phyloP scores from a whole-genome alignment of 495 filamentous ascomycete species.

The Aspergillus sclerotiicarbonarius region DNA sequence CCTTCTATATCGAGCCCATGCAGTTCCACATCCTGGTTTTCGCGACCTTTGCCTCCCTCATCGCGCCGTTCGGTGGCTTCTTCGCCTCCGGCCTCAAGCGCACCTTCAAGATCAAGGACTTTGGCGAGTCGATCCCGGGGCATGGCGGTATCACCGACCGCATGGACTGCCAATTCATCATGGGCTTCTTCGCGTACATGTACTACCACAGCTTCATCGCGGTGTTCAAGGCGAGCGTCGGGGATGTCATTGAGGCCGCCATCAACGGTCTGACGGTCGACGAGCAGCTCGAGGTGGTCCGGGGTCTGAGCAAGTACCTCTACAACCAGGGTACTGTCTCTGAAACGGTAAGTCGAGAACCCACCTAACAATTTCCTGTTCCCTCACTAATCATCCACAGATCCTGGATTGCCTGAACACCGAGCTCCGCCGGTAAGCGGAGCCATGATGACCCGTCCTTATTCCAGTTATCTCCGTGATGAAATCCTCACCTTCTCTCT shows the following conservation, averaged over 20 bases:
- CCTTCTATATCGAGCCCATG: conserved; percentile 74
- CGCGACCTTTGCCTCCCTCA: conserved; percentile 91
- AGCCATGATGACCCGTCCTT: conserved; percentile 24
- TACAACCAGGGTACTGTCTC: conserved; percentile 76
- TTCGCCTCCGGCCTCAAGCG: conserved; percentile 98
- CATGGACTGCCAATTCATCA: conserved; percentile 99
- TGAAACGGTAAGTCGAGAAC: conserved; percentile 51
- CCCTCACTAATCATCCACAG: conserved; percentile 24
- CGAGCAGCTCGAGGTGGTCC: conserved; percentile 86
- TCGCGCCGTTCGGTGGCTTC: conserved; percentile 98
- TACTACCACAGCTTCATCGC: conserved; percentile 99
- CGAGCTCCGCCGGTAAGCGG: conserved; percentile 37
- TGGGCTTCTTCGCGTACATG: conserved; percentile 98
- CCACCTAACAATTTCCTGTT: conserved; percentile 1
- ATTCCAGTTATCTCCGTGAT: conserved; percentile 15
- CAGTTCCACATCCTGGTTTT: conserved; percentile 92
- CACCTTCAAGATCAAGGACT: conserved; percentile 99
- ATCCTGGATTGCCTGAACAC: conserved; percentile 42
- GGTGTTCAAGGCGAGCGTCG: conserved; percentile 74
- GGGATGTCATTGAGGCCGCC: conserved; percentile 80
- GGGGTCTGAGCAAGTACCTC: conserved; percentile 78
- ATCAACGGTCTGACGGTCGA: conserved; percentile 80
- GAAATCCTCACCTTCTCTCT: conserved; percentile 1
- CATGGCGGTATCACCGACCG: conserved; percentile 98
- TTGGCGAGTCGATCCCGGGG: conserved; percentile 95